Evolutionary conservation across 1,139 yeast species (phyloP), one percentile per base, ranked within the genome.

Genomic region (Sugiyamaella neomexicana): DNA sequence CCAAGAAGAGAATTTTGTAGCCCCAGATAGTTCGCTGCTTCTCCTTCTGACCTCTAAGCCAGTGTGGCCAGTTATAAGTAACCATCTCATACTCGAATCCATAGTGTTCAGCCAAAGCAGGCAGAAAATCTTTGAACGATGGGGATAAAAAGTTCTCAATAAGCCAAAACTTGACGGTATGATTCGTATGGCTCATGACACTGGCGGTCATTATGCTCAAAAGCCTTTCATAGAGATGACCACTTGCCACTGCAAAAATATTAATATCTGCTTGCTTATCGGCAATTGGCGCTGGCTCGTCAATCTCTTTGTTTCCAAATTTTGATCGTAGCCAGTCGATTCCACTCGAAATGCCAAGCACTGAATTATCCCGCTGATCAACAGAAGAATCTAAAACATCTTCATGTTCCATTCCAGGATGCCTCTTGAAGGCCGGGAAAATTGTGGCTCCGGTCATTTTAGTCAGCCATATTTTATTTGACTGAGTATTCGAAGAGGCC

Each of bases 21-120:
- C 93, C 96, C 91, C 96, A 89, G 51, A 89, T 82, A 2, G 84
- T 81, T 59, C 97, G 77, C 64, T 86, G 90, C 66, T 82, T 82
- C 62, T 85, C 90, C 32, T 83, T 69, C 69, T 93, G 98, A 1
- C 77, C 77, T 46, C 95, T 78, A 29, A 93, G 74, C 95, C 97
- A 93, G 23, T 75, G 71, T 9, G 99, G 99, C 99, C 99, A 93
- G 61, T 86, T 85, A 69, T 88, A 93, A 1, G 86, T 81, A 16
- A 93, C 77, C 45, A 88, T 72, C 64, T 89, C 91, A 63, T 85
- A 88, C 46, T 83, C 79, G 60, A 88, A 82, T 0, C 79, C 78
- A 58, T 77, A 79, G 52, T 79, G 66, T n/a, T 72, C 68, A 0
- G 95, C 84, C 46, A 90, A 66, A n/a, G 65, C 61, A 0, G 89